Percentiles rank a stretch among this genome's conserved stretches.
Conservation (phyloP, 106 monocot species). For the Dendrobium chrysotoxum region DNA sequence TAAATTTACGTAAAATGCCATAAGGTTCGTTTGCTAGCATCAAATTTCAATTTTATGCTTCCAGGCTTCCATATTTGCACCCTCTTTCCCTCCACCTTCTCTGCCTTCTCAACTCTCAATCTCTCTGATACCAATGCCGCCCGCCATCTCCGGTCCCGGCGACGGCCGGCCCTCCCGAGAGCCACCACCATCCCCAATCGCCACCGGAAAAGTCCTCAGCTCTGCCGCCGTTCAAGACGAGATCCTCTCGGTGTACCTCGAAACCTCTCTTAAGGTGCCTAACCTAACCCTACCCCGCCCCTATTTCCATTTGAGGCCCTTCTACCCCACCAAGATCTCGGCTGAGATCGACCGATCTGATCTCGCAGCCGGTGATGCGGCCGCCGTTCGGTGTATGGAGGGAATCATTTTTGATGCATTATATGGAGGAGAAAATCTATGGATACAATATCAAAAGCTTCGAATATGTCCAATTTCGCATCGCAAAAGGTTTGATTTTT, state of each 20-base stretch:
- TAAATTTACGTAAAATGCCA: too few relatives aligned
- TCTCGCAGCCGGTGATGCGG: slow-evolving; percentile 26
- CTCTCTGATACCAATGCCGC: slow-evolving; percentile 1
- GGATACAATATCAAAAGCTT: too few relatives aligned
- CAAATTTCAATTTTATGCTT: too few relatives aligned
- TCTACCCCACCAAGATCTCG: slow-evolving; percentile 2
- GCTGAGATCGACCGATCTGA: slow-evolving; percentile 17
- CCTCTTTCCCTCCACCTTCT: too few relatives aligned
- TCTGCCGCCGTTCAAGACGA: slow-evolving; percentile 54
- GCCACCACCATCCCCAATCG: slow-evolving; percentile 61
- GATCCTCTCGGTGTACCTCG: slow-evolving; percentile 51
- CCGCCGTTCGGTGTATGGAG: slow-evolving; percentile 15
- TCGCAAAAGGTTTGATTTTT: too few relatives aligned
- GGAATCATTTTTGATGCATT: too few relatives aligned
- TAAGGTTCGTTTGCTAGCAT: too few relatives aligned
- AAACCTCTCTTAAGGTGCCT: slow-evolving; percentile 44
- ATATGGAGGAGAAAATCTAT: too few relatives aligned
- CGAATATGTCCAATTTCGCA: too few relatives aligned
- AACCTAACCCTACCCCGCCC: slow-evolving; percentile 41
- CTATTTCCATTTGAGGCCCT: slow-evolving; percentile 9
- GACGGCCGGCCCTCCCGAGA: slow-evolving; percentile 12
- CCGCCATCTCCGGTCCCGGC: background rate
- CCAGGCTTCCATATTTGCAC: too few relatives aligned
- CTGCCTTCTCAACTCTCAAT: too few relatives aligned
- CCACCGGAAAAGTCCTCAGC: slow-evolving; percentile 46